Evolutionary conservation across 345 rosid species (phyloP).

Genomic region (Populus simonii): DNA sequence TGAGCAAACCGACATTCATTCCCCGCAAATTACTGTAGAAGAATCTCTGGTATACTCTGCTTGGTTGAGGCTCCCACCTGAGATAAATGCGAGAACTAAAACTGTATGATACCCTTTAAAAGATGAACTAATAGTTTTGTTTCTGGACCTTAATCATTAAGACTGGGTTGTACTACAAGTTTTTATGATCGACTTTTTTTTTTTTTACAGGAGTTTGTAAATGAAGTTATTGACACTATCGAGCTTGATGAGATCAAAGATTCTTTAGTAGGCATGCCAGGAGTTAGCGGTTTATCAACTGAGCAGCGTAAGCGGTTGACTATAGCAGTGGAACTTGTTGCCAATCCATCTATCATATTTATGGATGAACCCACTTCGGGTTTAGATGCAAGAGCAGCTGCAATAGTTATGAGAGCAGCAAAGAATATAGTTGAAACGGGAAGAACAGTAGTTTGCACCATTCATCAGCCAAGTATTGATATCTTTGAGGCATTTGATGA

Average conservation of each 20-base stretch:
- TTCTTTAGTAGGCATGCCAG: conserved; percentile 62
- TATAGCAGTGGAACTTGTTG: conserved; percentile 75
- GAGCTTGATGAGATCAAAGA: conserved; percentile 72
- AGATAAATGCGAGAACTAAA: conserved; percentile 53
- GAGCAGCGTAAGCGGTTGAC: conserved; percentile 81
- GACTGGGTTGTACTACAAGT: not conserved
- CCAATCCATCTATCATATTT: conserved; percentile 75
- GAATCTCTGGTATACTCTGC: conserved; percentile 78
- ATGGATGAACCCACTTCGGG: conserved; percentile 94
- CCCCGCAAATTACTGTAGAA: conserved; percentile 63
- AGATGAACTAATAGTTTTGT: not conserved
- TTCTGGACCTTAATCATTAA: not conserved
- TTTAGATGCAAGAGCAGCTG: conserved; percentile 86
- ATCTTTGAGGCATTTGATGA: conserved; percentile 83
- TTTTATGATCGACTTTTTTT: not conserved
- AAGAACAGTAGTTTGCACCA: conserved; percentile 37
- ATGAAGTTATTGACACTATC: conserved; percentile 65
- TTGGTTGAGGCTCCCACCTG: conserved; percentile 68
- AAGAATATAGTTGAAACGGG: conserved; percentile 74
- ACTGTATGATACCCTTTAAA: conserved; percentile 30
- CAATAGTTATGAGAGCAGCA: conserved; percentile 78
- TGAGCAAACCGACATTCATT: conserved; percentile 81
- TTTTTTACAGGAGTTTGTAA: conserved; percentile 55
- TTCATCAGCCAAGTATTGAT: conserved; percentile 73
- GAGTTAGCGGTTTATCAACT: conserved; percentile 59